Base-by-base conservation (phyloP, 2,329 filamentous ascomycete genomes). In the Colletotrichum cuscutae region DNA sequence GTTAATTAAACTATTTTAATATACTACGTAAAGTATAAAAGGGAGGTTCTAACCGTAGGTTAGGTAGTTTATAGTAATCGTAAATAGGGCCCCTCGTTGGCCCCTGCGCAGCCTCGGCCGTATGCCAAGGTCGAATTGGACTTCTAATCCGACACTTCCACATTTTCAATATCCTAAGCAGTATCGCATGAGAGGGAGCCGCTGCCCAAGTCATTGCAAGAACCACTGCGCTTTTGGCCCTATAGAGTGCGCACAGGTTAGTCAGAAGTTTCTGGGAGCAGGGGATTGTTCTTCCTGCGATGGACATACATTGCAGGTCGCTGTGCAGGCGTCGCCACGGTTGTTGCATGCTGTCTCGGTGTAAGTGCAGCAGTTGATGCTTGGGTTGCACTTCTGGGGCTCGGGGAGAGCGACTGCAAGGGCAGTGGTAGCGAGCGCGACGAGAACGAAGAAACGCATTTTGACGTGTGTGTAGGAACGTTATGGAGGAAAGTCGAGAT, bases 301-400 rank as follows among this genome's bases (percentile, higher is more conserved):
- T 42, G 12, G 37, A n/a, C 49, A 26, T 53, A 57, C 54, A 9
- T 57, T 63, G 42, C 60, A 63, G 28, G 46, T 63, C 9, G 24
- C 22, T 28, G 60, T 63, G 13, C 60, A 63, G 15, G 24, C 15
- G 42, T 63, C 42, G 3, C 42, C 42, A 12, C 37, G 37, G 22
- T 28, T 42, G n/a, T 52, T 63, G 60, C 60, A 63, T 32, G 60
- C 24, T 12, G 60, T 37, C 60, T 63, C 60, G 8, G 42, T 52
- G 26, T 13, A 53, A 11, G 60, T 63, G 42, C 60, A 63, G 22
- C 60, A 63, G 60, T 63, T 63, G 19, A 53, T 35, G 24, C 30
- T 26, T 5, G 60, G 60, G 60, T 63, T 63, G 60, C 60, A 63
- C 22, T 22, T 22, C 42, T 63, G 60, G 26, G 60, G 60, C 60